Conservation (phyloP, 176 grass and related monocot species). For the Avena sativa region DNA sequence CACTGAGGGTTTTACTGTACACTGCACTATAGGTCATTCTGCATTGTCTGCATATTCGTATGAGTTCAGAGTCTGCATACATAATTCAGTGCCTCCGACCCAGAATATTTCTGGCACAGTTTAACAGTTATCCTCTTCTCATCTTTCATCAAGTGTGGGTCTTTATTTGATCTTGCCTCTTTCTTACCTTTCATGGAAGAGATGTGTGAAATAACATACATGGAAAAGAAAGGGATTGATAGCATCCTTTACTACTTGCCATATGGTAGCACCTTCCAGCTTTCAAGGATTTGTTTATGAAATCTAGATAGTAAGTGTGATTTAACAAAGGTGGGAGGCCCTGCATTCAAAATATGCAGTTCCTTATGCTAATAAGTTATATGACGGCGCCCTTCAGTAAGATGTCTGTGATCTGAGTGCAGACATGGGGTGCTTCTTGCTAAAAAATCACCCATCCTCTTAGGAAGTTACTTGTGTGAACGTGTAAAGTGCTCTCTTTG, state of each 20-base stretch:
- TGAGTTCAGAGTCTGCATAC: neutral
- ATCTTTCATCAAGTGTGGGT: slow-evolving; percentile 8
- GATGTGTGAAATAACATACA: slow-evolving; percentile 6
- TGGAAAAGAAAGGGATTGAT: neutral
- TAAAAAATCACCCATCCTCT: neutral
- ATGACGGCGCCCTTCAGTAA: slow-evolving; percentile 37
- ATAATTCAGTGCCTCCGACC: neutral
- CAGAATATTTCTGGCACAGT: slow-evolving; percentile 15
- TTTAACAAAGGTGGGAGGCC: slow-evolving; percentile 45
- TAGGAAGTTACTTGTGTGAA: slow-evolving; percentile 31
- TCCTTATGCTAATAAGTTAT: slow-evolving; percentile 49
- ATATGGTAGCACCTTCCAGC: slow-evolving; percentile 27
- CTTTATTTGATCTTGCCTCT: slow-evolving; percentile 15
- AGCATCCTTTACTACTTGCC: slow-evolving; percentile 23
- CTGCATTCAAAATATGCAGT: slow-evolving; percentile 49
- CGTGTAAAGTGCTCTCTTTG: neutral
- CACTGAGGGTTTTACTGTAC: slow-evolving; percentile 23
- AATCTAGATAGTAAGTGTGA: slow-evolving; percentile 40
- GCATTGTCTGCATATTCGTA: neutral
- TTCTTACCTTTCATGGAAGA: neutral
- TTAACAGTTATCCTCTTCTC: neutral
- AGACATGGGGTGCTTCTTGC: neutral
- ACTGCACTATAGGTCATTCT: neutral
- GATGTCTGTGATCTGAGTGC: slow-evolving; percentile 26
- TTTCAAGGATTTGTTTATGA: slow-evolving; percentile 45